phyloP scores from a whole-genome alignment of 305 asterid genomes.

The Solanum aculeatissimum region DNA sequence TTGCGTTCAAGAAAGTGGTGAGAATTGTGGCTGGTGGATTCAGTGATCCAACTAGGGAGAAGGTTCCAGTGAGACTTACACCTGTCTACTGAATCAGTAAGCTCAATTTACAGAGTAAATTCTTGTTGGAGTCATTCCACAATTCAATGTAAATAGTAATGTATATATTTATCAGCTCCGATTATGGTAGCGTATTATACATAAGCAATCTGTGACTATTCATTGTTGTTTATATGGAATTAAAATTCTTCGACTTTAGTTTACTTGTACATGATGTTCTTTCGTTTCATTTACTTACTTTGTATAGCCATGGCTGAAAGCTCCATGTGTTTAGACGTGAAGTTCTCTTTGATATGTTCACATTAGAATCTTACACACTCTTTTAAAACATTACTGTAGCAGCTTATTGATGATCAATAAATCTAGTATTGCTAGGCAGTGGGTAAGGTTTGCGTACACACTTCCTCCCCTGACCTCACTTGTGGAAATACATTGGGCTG shows the following conservation, averaged over 20 bases:
- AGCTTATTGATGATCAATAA: not conserved
- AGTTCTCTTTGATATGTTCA: not conserved
- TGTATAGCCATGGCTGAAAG: not conserved
- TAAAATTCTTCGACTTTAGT: not conserved
- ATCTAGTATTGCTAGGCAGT: not conserved
- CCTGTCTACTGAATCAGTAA: slow-evolving; percentile 43
- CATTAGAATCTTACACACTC: not conserved
- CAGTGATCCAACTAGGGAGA: slow-evolving; percentile 38
- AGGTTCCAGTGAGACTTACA: slow-evolving; percentile 40
- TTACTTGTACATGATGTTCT: not conserved
- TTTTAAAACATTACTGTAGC: not conserved
- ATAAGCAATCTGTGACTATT: not conserved
- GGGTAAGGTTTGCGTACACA: not conserved
- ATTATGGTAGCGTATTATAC: not conserved
- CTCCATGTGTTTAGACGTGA: not conserved
- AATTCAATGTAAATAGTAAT: slow-evolving; percentile 31
- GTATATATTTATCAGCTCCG: slow-evolving; percentile 6
- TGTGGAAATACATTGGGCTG: not conserved
- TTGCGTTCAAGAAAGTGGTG: slow-evolving; percentile 57
- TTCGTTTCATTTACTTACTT: not conserved
- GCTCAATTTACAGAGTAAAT: not conserved
- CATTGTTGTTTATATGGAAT: not conserved
- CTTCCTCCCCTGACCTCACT: not conserved
- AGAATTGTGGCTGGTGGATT: slow-evolving; percentile 45
- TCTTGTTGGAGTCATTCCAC: not conserved